Base-by-base conservation (phyloP, 257 asterid species). In the Solanum commersonii region DNA sequence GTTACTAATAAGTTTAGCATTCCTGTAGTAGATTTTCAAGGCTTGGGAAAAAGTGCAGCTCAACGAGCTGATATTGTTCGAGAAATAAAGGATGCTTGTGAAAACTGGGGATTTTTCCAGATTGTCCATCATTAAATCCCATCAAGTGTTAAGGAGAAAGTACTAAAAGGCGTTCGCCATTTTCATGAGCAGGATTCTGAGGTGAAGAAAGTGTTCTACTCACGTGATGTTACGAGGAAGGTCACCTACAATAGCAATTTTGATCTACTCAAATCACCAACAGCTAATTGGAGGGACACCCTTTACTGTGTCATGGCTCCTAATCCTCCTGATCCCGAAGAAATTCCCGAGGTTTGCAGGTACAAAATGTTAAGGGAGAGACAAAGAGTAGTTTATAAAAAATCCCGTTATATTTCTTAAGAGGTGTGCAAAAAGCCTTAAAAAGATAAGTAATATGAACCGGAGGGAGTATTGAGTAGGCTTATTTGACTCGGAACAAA, bases 261-360 rank as follows among this genome's bases (percentile, higher is more conserved):
- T 76, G 92, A 89, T 88, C 88, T 90, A 88, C 89, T 44, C 63
- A 86, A 52, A 76, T 65, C 89, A 6, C 73, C 89, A 14, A 16
- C 92, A 12, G 93, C 96, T 83, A 90, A 94, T 31, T 91, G 93
- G 93, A 87, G 93, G 84, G 93, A 91, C 60, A 85, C 94, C 37
- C 38, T 91, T 85, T 90, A 34, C 46, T 93, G 93, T 74, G 78
- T 76, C 34, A 76, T 92, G 87, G 91, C 92, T 33, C 94, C 96
- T 20, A 9, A 90, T 79, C 49, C 85, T 59, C 93, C 89, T 2
- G 11, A 59, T 2, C 92, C 88, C 18, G 31, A 91, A 6, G 90
- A 92, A 65, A 89, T 93, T 85, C 93, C 96, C 6, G 10, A 59
- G 8, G 85, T 87, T 1, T 92, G 93, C 91, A 91, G 96, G 96